Evolutionary conservation across 441 rosid genomes (phyloP).

Genomic region (Adansonia gregorii): DNA sequence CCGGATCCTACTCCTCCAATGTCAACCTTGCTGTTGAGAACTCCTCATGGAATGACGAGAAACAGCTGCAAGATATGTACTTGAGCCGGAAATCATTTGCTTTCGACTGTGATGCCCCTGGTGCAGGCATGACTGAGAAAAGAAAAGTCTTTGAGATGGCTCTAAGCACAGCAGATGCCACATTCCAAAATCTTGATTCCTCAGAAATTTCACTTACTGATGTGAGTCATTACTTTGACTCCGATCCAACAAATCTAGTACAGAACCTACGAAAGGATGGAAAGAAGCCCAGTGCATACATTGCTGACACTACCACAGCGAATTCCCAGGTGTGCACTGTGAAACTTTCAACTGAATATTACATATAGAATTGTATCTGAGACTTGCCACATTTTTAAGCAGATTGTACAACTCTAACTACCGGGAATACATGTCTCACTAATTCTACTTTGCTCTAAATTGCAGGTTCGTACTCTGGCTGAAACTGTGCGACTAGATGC

Average conservation of each 20-base stretch:
- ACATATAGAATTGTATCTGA: background rate
- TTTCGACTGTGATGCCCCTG: conserved; percentile 90
- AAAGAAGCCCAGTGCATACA: conserved; percentile 88
- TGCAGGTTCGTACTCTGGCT: conserved; percentile 82
- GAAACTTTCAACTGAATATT: background rate
- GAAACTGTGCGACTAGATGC: conserved; percentile 95
- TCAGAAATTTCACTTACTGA: conserved; percentile 97
- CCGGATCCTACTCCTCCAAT: conserved; percentile 91
- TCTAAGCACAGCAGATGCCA: conserved; percentile 91
- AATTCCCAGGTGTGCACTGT: conserved; percentile 77
- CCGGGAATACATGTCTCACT: background rate
- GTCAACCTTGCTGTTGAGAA: conserved; percentile 94
- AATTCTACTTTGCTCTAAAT: background rate
- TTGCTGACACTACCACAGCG: conserved; percentile 97
- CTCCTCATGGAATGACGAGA: conserved; percentile 99
- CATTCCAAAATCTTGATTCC: conserved; percentile 97
- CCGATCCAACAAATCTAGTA: conserved; percentile 94
- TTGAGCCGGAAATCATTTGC: conserved; percentile 96
- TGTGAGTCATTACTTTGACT: conserved; percentile 96
- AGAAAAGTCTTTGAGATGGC: conserved; percentile 95
- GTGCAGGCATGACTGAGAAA: conserved; percentile 94
- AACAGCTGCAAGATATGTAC: conserved; percentile 99
- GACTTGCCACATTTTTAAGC: background rate
- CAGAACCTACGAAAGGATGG: conserved; percentile 89
- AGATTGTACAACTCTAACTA: background rate